Conservation (phyloP, 805 yeast species). For the Limtongia smithiae region DNA sequence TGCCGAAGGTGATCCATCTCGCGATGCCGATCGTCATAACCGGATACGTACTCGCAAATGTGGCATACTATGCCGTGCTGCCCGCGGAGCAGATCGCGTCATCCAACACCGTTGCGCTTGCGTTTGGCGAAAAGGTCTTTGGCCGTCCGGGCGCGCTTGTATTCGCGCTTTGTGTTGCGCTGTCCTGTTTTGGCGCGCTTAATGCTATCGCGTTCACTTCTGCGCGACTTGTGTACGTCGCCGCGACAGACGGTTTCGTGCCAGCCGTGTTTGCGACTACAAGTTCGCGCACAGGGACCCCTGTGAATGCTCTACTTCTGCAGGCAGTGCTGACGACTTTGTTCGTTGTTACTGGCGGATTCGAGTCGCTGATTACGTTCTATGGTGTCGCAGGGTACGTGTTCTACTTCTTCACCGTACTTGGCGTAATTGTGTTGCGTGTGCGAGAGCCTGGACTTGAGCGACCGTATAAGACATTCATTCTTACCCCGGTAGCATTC, state of each 20-base stretch:
- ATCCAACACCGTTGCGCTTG: slow-evolving; percentile 39
- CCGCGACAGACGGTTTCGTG: slow-evolving; percentile 38
- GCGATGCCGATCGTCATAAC: slow-evolving; percentile 42
- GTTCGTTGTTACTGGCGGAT: slow-evolving; percentile 40
- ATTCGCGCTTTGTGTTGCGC: slow-evolving; percentile 38
- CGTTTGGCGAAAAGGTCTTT: slow-evolving; percentile 35
- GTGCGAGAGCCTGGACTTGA: slow-evolving; percentile 37
- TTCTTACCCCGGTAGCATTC: slow-evolving; percentile 39
- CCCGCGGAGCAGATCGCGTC: slow-evolving; percentile 51
- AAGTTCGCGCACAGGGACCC: slow-evolving; percentile 33
- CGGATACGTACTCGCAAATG: slow-evolving; percentile 39
- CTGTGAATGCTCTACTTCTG: slow-evolving; percentile 38
- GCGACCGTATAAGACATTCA: slow-evolving; percentile 40
- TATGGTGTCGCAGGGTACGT: slow-evolving; percentile 33
- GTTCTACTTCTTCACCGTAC: slow-evolving; percentile 35
- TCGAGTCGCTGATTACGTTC: slow-evolving; percentile 38
- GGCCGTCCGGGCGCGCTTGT: slow-evolving; percentile 35
- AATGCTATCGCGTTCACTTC: slow-evolving; percentile 42
- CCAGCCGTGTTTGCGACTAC: slow-evolving; percentile 35
- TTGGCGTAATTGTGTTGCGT: slow-evolving; percentile 40
- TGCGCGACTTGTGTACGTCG: slow-evolving; percentile 38
- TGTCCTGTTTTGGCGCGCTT: slow-evolving; percentile 43
- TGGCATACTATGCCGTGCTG: slow-evolving; percentile 61
- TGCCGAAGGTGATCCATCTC: slow-evolving; percentile 40
- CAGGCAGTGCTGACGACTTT: slow-evolving; percentile 35